Percentiles rank a stretch among this genome's conserved stretches.
These are phyloP conservation scores for Schizochytrium sp. DNA, from an alignment of 108 stramenopile species.

Conservation along the genomic window DNA sequence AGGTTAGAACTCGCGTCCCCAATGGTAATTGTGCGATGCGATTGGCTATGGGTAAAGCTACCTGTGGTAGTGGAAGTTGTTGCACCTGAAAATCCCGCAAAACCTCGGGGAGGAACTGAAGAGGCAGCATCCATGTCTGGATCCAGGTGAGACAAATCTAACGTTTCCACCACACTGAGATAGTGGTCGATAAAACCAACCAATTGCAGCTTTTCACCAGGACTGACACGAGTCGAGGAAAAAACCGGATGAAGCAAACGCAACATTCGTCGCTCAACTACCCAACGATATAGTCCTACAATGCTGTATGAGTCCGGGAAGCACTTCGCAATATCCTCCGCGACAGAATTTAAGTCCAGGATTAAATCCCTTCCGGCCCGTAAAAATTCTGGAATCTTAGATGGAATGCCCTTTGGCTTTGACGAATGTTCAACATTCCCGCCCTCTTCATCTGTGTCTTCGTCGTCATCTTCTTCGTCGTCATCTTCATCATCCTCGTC, in stretches of 20 bases:
- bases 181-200: conserved; percentile 40
- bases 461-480: conserved; percentile 25
- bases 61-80: not conserved
- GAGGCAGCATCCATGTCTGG: too few relatives aligned
- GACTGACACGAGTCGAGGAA: not conserved
- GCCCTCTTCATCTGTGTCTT: conserved; percentile 2
- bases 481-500: not conserved
- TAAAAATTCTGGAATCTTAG: conserved; percentile 46
- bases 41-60: not conserved
- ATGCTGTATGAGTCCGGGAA: conserved; percentile 39
- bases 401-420: not conserved
- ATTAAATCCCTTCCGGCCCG: not conserved
- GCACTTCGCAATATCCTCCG: conserved; percentile 39
- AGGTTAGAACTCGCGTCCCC: not conserved
- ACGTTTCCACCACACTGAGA: not conserved
- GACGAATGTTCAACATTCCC: too few relatives aligned
- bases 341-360: not conserved
- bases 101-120: not conserved
- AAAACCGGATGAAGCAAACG: conserved; percentile 3
- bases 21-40: not conserved
- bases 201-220: conserved; percentile 22
- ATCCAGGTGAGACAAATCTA: not conserved
- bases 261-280: conserved; percentile 13
- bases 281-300: conserved; percentile 34
- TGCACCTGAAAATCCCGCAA: not conserved